These are phyloP conservation scores for Aaosphaeria pasadenensis DNA, from an alignment of 2,329 filamentous ascomycete species.

Conservation along the genomic window DNA sequence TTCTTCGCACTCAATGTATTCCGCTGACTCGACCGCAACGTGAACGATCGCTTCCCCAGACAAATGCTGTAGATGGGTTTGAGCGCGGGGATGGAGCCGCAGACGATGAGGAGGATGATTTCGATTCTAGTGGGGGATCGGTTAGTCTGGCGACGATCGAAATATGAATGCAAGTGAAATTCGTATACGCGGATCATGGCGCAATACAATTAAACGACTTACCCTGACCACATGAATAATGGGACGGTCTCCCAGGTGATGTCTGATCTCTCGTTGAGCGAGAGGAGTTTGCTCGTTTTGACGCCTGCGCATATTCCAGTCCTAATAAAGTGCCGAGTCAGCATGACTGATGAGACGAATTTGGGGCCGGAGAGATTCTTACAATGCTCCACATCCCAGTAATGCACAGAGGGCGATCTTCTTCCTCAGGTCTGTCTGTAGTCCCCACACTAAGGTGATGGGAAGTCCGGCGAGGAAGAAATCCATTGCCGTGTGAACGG, in stretches of 20 bases:
- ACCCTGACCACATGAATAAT: slow-evolving; percentile 15
- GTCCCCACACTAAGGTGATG: slow-evolving; percentile 13
- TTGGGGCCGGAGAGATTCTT: slow-evolving; percentile 1
- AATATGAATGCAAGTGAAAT: too few species aligned
- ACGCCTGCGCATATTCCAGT: slow-evolving; percentile 16
- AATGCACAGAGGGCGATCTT: slow-evolving; percentile 12
- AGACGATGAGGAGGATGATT: slow-evolving; percentile 16
- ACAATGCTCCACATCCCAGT: slow-evolving; percentile 17
- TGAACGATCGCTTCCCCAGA: slow-evolving; percentile 8
- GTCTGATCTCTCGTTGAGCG: slow-evolving; percentile 12
- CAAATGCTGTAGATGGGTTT: slow-evolving; percentile 19
- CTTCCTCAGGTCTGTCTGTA: slow-evolving; percentile 14
- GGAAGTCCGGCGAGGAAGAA: slow-evolving; percentile 14
- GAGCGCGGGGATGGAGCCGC: slow-evolving; percentile 17
- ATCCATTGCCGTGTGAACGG: slow-evolving; percentile 10
- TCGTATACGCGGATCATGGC: too few species aligned
- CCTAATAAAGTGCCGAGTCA: slow-evolving; percentile 2
- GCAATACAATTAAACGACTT: background rate
- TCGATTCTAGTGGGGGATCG: slow-evolving; percentile 8
- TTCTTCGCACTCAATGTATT: too few species aligned
- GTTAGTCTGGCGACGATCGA: too few species aligned
- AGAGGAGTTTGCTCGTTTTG: slow-evolving; percentile 11
- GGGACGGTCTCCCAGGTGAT: slow-evolving; percentile 18
- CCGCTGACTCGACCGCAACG: slow-evolving; percentile 4
- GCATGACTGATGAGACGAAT: background rate